A percentile compares a stretch with the other conserved stretches of the same genome.
phyloP scores from a whole-genome alignment of 140 eudicot species.

The Flaveria floridana region DNA sequence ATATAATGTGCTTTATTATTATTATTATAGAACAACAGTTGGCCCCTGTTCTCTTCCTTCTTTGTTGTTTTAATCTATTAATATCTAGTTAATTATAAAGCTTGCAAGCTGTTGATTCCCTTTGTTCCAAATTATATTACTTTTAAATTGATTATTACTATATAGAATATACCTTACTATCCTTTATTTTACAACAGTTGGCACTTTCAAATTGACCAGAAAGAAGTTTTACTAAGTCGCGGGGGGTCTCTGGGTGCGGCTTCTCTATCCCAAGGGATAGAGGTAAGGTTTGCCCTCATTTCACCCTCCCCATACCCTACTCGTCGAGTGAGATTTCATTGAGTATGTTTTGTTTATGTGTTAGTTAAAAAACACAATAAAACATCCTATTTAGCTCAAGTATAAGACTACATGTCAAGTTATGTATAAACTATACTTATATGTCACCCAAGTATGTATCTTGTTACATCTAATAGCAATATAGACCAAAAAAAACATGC shows the following conservation, averaged over 20 bases:
- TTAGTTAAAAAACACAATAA: not conserved
- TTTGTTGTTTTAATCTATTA: not conserved
- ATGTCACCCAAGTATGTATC: not conserved
- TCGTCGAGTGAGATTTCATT: too few species aligned
- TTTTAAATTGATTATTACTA: not conserved
- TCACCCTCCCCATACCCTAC: too few species aligned
- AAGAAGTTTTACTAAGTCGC: too few species aligned
- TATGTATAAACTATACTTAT: not conserved
- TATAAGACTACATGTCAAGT: not conserved
- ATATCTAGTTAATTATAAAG: not conserved
- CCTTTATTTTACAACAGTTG: not conserved
- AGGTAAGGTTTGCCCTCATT: too few species aligned
- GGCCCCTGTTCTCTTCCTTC: not conserved
- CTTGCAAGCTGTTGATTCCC: slow-evolving; percentile 1
- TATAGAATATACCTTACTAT: not conserved
- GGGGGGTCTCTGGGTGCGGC: too few species aligned
- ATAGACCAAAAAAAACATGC: not conserved
- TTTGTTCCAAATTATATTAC: not conserved
- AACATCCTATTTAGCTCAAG: not conserved
- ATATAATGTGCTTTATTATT: not conserved
- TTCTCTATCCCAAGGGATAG: too few species aligned
- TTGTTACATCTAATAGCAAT: not conserved
- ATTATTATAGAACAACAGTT: not conserved
- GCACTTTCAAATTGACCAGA: too few species aligned
- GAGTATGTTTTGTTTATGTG: too few species aligned